Evolutionary conservation across 2,329 filamentous ascomycete genomes (phyloP), one percentile per base, ranked within the genome.

Genomic region (Huntiella omanensis): DNA sequence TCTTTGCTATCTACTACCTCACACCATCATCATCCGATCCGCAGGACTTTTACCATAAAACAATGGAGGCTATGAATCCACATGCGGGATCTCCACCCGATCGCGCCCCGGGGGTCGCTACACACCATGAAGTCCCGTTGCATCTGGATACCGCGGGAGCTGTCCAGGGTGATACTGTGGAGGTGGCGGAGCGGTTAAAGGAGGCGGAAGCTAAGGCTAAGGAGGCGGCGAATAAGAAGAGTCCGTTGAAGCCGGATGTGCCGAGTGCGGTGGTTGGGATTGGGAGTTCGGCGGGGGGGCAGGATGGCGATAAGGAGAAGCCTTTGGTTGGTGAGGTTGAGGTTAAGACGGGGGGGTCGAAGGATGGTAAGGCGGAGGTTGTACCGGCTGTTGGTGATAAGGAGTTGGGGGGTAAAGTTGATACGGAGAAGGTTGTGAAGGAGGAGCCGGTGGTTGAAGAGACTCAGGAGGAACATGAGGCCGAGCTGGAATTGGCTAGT

Each of bases 121-220:
- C 34, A 5, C 59, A 64, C 22, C 62, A 66, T 47, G 58, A 58
- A 10, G 58, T 62, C 19, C 52, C 68, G 60, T 49, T 74, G 80
- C 58, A 66, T 68, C 49, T 64, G 68, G 52, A 62, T 70, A 33
- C 69, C 72, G 51, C 69, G 69, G 13, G 75, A 76, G 49, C 77
- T 76, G 53, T 63, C 65, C 19, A 33, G 4, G 22, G 12, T 5
- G 51, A 50, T n/a, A 43, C 40, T 13, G 43, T 46, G n/a, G 45
- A 39, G 12, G 48, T 65, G 52, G 67, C 60, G 55, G 64, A 68
- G 58, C 69, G 79, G 11, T 65, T 85, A 49, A 75, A 74, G 58
- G 75, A 77, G 42, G 78, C 83, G 8, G 80, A 80, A 58, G 68
- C 77, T 36, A 70, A 75, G 50, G 79, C 74, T 28, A 83, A 81